Evolutionary conservation across 2,329 filamentous ascomycete species (phyloP).

Genomic region (Beauveria sp.): DNA sequence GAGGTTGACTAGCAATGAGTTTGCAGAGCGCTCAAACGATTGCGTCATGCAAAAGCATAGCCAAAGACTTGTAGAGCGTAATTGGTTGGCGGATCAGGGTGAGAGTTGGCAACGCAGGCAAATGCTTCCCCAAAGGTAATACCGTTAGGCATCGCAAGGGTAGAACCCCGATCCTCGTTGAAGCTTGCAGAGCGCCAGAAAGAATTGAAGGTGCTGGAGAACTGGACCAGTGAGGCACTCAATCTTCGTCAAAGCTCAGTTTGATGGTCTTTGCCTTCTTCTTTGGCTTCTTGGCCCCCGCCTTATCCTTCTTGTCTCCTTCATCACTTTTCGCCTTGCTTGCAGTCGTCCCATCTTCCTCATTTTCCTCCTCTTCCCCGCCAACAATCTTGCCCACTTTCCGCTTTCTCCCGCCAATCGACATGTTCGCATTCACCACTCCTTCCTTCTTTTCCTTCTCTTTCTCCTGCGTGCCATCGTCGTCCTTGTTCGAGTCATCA

Average conservation of each 20-base stretch:
- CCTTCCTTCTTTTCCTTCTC: constrained; percentile 17
- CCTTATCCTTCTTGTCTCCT: constrained; percentile 16
- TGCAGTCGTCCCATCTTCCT: constrained; percentile 18
- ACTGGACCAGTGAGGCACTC: constrained; percentile 18
- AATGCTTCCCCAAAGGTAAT: too few relatives aligned
- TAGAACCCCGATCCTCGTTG: too few relatives aligned
- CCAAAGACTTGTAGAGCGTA: too few relatives aligned
- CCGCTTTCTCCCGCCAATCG: constrained; percentile 41
- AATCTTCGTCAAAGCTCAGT: constrained; percentile 57
- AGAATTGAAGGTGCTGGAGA: too few relatives aligned
- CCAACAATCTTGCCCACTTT: constrained; percentile 46
- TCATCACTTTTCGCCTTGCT: constrained; percentile 17
- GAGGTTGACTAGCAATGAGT: too few relatives aligned
- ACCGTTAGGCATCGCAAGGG: too few relatives aligned
- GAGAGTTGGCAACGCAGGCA: too few relatives aligned
- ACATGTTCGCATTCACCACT: constrained; percentile 21
- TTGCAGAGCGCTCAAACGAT: too few relatives aligned
- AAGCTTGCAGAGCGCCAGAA: too few relatives aligned
- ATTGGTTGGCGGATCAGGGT: too few relatives aligned
- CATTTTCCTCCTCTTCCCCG: constrained; percentile 16
- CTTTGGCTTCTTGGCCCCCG: constrained; percentile 27
- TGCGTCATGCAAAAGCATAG: too few relatives aligned
- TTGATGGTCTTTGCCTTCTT: constrained; percentile 59
- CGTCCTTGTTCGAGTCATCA: not conserved
- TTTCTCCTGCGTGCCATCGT: constrained; percentile 18